A percentile compares a stretch with the other conserved stretches of the same genome.
phyloP scores from a whole-genome alignment of 2,329 filamentous ascomycete genomes.

The Fusarium phyllophilum region DNA sequence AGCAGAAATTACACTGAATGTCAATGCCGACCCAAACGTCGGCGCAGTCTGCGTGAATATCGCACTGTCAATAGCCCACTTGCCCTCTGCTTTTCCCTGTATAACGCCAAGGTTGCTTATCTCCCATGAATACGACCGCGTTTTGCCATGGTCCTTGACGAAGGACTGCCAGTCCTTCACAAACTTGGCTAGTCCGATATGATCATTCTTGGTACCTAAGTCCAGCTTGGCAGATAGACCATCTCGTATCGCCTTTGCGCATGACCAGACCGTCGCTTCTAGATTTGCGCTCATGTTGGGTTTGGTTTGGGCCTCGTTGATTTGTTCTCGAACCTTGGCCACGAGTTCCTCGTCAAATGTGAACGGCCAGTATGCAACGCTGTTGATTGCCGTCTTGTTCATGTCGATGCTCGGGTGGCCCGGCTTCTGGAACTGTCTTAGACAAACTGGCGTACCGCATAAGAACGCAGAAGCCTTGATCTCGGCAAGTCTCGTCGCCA shows the following conservation, averaged over 20 bases:
- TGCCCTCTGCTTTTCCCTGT: neutral
- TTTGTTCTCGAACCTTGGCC: neutral
- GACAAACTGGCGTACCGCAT: slow-evolving; percentile 10
- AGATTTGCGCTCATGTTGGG: neutral
- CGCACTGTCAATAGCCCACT: slow-evolving; percentile 5
- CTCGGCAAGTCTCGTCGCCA: neutral
- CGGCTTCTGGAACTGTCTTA: slow-evolving; percentile 1
- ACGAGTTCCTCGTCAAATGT: neutral
- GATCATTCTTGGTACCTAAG: slow-evolving; percentile 6
- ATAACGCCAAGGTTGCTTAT: slow-evolving; percentile 27
- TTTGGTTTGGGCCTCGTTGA: neutral
- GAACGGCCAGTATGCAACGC: slow-evolving; percentile 2
- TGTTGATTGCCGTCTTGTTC: slow-evolving; percentile 4
- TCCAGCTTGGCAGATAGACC: slow-evolving; percentile 34
- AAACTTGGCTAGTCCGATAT: slow-evolving; percentile 2
- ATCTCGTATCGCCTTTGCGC: slow-evolving; percentile 25
- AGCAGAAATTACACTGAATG: neutral
- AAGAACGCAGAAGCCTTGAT: slow-evolving; percentile 1
- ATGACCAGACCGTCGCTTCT: slow-evolving; percentile 32
- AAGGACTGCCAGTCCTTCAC: slow-evolving; percentile 19
- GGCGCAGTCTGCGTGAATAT: slow-evolving; percentile 5
- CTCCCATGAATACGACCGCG: slow-evolving; percentile 4
- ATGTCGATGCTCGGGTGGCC: neutral
- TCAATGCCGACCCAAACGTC: neutral
- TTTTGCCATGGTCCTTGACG: neutral